Percentiles rank a stretch among this genome's conserved stretches.
phyloP scores from a whole-genome alignment of 2,329 filamentous ascomycete species.

The Trichoderma sp. region DNA sequence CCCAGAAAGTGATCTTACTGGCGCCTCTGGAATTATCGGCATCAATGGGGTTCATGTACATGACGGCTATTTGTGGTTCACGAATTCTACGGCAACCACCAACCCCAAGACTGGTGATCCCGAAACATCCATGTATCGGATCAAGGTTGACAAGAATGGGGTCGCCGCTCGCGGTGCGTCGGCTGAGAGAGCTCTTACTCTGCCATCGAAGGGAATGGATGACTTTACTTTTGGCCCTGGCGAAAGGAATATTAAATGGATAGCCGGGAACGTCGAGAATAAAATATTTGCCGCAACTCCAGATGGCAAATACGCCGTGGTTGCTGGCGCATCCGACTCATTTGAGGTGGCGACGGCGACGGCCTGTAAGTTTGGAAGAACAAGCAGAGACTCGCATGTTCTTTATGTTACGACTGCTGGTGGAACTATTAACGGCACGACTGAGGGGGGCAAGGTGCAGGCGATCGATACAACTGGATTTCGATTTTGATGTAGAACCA shows the following conservation, averaged over 20 bases:
- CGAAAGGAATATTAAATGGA: not conserved
- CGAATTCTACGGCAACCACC: not conserved
- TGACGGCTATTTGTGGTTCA: not conserved
- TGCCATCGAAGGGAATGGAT: not conserved
- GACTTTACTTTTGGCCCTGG: not conserved
- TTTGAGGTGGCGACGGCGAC: not conserved
- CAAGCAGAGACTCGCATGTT: not conserved
- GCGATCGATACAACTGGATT: slow-evolving; percentile 12
- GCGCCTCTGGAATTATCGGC: not conserved
- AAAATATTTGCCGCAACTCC: not conserved
- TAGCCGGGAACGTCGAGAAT: not conserved
- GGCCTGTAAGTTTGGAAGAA: slow-evolving; percentile 9
- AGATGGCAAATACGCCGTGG: not conserved
- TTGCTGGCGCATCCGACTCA: slow-evolving; percentile 5
- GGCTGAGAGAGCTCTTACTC: not conserved
- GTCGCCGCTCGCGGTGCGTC: not conserved
- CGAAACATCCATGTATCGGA: not conserved
- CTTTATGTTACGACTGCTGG: slow-evolving; percentile 15
- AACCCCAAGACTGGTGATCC: not conserved
- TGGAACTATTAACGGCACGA: not conserved
- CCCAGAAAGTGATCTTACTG: not conserved
- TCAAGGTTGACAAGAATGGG: not conserved
- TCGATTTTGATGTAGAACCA: not conserved
- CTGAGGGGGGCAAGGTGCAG: not conserved
- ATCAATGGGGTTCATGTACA: not conserved